Percentiles rank a stretch among this genome's conserved stretches.
Conservation (phyloP, 805 yeast genomes). For the Wickerhamomyces rabaulensis region DNA sequence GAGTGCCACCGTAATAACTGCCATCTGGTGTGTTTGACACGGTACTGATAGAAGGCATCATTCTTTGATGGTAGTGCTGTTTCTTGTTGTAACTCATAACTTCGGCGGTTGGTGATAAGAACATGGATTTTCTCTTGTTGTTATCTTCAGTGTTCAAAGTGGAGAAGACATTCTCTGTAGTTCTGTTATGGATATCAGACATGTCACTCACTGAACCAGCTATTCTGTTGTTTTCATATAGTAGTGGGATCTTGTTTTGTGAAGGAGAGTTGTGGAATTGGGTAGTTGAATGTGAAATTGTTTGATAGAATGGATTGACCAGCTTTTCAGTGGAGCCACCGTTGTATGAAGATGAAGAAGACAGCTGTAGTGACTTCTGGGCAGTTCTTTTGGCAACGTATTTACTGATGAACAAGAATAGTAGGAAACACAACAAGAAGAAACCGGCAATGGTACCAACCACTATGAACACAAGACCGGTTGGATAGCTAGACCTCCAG, state of each 20-base stretch:
- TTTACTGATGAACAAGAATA: constrained; percentile 48
- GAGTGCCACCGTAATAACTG: not conserved
- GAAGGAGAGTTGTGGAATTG: not conserved
- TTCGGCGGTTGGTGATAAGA: constrained; percentile 78
- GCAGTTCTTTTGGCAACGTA: constrained; percentile 47
- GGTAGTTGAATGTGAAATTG: constrained; percentile 1
- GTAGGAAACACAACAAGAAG: constrained; percentile 42
- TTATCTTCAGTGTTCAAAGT: constrained; percentile 17
- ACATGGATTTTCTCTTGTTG: constrained; percentile 38
- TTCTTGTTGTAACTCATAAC: constrained; percentile 43
- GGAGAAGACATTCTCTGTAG: constrained; percentile 15
- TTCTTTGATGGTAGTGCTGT: constrained; percentile 35
- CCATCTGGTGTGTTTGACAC: constrained; percentile 8
- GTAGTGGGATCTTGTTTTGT: constrained; percentile 13
- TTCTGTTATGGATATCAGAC: constrained; percentile 7
- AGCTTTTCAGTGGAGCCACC: constrained; percentile 15
- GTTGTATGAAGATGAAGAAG: constrained; percentile 16
- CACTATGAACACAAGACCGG: constrained; percentile 80
- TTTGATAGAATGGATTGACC: constrained; percentile 9
- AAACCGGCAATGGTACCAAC: constrained; percentile 68
- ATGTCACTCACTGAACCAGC: constrained; percentile 10
- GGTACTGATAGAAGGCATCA: constrained; percentile 30
- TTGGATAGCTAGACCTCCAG: constrained; percentile 43
- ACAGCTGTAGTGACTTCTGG: constrained; percentile 32
- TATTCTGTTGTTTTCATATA: constrained; percentile 13